A percentile compares a stretch with the other conserved stretches of the same genome.
phyloP scores from a whole-genome alignment of 2,329 filamentous ascomycete species.

The Claviceps humidiphila region DNA sequence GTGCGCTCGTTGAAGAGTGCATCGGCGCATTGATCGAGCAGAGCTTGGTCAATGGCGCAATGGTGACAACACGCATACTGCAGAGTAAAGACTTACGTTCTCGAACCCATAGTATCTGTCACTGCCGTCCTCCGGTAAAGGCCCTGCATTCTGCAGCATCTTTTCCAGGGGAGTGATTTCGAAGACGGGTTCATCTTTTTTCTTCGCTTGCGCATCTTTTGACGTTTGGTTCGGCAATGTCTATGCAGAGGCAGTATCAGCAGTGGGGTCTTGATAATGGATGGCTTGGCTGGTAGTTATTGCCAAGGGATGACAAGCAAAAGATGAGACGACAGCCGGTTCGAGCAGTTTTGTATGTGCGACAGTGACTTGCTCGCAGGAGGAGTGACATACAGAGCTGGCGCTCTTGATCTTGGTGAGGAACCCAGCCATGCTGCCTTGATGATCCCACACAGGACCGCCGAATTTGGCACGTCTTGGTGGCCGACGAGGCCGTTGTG shows the following conservation, averaged over 20 bases:
- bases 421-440: conserved; percentile 37
- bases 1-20: not conserved
- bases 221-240: conserved; percentile 26
- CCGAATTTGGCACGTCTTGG: not conserved
- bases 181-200: conserved; percentile 43
- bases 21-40: not conserved
- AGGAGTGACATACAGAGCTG: conserved; percentile 34
- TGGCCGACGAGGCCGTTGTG: not conserved
- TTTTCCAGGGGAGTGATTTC: conserved; percentile 53
- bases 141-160: conserved; percentile 70
- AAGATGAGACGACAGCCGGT: not conserved
- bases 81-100: conserved; percentile 54
- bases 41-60: not conserved
- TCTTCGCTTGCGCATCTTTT: conserved; percentile 37
- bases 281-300: conserved; percentile 1
- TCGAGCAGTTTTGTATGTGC: not conserved
- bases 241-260: conserved; percentile 24
- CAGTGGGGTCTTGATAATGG: conserved; percentile 10
- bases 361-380: not conserved
- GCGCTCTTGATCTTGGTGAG: conserved; percentile 46
- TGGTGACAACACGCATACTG: not conserved
- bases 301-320: not conserved
- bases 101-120: conserved; percentile 98
- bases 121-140: conserved; percentile 73
- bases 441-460: conserved; percentile 3